These are phyloP conservation scores for Aureobasidium musti DNA, from an alignment of 2,329 filamentous ascomycete species.

Conservation along the genomic window DNA sequence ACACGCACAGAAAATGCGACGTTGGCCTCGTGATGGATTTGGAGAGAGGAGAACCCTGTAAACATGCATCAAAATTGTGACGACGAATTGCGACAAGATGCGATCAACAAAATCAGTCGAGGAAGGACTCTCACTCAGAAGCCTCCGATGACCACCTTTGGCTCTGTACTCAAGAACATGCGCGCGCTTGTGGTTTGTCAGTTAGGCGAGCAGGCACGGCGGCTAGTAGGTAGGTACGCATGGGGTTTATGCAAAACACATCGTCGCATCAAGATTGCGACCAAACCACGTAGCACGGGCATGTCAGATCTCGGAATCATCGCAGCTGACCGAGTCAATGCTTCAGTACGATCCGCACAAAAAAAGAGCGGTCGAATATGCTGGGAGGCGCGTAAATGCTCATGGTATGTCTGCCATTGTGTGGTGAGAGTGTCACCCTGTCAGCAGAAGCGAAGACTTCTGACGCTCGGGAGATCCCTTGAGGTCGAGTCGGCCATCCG, in stretches of 20 bases:
- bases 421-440: background rate
- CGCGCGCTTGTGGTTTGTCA: background rate
- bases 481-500: constrained; percentile 7
- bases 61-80: background rate
- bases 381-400: background rate
- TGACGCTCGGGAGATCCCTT: constrained; percentile 23
- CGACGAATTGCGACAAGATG: background rate
- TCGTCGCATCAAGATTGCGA: background rate
- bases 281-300: background rate
- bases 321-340: background rate
- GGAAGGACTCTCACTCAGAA: background rate
- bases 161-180: background rate
- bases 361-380: background rate
- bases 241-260: background rate
- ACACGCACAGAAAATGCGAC: constrained; percentile 1
- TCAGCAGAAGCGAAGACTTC: background rate
- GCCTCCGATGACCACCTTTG: background rate
- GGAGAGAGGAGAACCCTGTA: background rate
- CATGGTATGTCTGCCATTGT: no score
- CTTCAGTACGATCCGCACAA: background rate
- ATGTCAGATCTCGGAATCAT: background rate
- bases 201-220: background rate
- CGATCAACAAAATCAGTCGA: background rate
- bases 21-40: constrained; percentile 7
- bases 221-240: background rate